Evolutionary conservation across 73 alveolate genomes (phyloP).

Genomic region (Effrenium voratum): DNA sequence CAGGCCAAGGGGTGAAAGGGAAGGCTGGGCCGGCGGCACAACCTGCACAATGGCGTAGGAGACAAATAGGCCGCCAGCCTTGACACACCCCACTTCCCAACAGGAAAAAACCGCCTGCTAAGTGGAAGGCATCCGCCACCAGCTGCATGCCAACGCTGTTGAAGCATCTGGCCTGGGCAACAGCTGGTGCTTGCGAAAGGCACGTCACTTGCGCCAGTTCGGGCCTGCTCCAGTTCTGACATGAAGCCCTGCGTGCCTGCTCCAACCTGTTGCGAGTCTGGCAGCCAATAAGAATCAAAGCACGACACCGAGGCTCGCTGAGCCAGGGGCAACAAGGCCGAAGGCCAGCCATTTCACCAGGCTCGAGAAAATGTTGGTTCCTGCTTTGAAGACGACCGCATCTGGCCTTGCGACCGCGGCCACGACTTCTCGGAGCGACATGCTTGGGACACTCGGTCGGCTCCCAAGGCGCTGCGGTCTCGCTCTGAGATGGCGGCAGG

Average conservation of each 20-base stretch:
- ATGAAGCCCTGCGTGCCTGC: constrained; percentile 91
- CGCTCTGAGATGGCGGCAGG: constrained; percentile 8
- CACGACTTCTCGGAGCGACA: too few relatives aligned
- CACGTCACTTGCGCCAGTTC: neutral
- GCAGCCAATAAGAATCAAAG: neutral
- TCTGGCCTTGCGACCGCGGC: constrained; percentile 65
- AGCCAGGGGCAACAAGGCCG: constrained; percentile 32
- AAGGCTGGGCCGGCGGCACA: constrained; percentile 31
- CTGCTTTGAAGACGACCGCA: constrained; percentile 85
- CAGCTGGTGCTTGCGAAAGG: neutral
- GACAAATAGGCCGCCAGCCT: constrained; percentile 81
- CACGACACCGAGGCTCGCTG: neutral
- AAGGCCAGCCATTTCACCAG: constrained; percentile 76
- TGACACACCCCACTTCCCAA: neutral
- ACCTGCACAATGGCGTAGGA: constrained; percentile 74
- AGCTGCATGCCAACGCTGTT: constrained; percentile 82
- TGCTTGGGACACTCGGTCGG: too few relatives aligned
- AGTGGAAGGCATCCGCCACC: constrained; percentile 44
- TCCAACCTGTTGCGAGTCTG: neutral
- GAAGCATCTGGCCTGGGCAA: constrained; percentile 51
- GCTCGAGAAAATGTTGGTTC: constrained; percentile 81
- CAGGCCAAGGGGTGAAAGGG: too few relatives aligned
- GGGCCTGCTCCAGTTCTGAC: constrained; percentile 82
- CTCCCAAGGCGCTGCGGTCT: too few relatives aligned
- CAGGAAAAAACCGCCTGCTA: neutral